Evolutionary conservation across 495 filamentous ascomycete species (phyloP), one percentile per base, ranked within the genome.

Genomic region (Trichocladium antarcticum): DNA sequence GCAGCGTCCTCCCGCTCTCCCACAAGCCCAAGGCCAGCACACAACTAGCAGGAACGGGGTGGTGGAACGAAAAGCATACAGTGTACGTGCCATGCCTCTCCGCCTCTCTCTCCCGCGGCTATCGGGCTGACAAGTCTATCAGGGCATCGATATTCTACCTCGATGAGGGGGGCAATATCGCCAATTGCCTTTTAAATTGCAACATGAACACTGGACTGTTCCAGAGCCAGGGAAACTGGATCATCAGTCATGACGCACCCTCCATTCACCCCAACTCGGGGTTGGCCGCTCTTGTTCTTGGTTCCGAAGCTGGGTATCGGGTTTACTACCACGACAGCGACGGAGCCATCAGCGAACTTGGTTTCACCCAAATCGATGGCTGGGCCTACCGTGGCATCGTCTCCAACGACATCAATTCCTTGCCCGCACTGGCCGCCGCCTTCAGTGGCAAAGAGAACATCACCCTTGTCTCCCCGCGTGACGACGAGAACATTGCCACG

Each of bases 111-210:
- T 38, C 36, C 1, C 11, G 14, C 9, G 15, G 24, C 41, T 21
- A 37, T 28, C 6, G 19, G 24, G 14, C 47, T 47, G 17, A 24
- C 44, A 4, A 10, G 15, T 17, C 20, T 38, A 6, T 2, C 14
- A 59, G 65, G 11, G 57, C 67, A 0, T 66, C 61, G 12, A 57
- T 69, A 10, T 68, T 49, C 46, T 69, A 66, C 45, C 37, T 64
- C 5, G 42, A 55, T 15, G 31, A 46, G 9, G 1, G 31, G 35
- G 50, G 57, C 42, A 16, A 45, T 10, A 55, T 69, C 19, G 37
- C 52, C 51, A 66, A 68, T 46, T 53, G 39, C 15, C 19, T 58
- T 4, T 55, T 57, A 39, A 48, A 63, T n/a, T 69, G 67, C 50
- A 52, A 68, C 50, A 54, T 53, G 54, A 49, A 37, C 16, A 61